phyloP scores from a whole-genome alignment of 345 rosid species.

The Cardamine occulta region DNA sequence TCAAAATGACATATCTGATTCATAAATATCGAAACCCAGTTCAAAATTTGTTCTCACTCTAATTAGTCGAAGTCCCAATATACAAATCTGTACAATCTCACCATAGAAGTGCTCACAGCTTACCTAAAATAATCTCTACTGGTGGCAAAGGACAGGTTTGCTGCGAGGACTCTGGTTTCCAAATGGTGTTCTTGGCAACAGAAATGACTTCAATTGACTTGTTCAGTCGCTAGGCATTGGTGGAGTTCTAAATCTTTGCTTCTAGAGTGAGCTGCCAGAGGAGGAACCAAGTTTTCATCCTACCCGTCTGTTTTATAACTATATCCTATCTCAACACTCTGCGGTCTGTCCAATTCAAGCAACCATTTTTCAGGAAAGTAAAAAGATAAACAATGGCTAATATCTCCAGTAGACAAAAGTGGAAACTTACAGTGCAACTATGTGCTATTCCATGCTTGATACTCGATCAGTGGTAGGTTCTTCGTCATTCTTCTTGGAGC shows the following conservation, averaged over 20 bases:
- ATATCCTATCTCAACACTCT: not conserved
- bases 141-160: conserved; percentile 16
- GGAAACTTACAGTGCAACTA: conserved; percentile 16
- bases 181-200: conserved; percentile 3
- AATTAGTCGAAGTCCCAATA: not conserved
- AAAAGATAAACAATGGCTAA: not conserved
- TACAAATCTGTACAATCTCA: conserved; percentile 21
- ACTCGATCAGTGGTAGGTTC: conserved; percentile 24
- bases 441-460: conserved; percentile 25
- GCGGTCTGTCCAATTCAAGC: conserved; percentile 5
- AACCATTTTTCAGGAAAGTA: not conserved
- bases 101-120: not conserved
- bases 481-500: conserved; percentile 28
- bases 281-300: conserved; percentile 28
- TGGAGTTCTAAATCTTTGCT: not conserved
- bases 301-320: not conserved
- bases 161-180: not conserved
- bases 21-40: not conserved
- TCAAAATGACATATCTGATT: conserved; percentile 1
- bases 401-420: conserved; percentile 11
- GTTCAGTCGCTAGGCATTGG: conserved; percentile 7
- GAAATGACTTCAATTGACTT: conserved; percentile 9
- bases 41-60: conserved; percentile 11
- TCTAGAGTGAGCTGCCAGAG: conserved; percentile 1
- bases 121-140: conserved; percentile 7